These are phyloP conservation scores for Didymosphaeria variabile DNA, from an alignment of 2,329 filamentous ascomycete genomes.

Conservation along the genomic window DNA sequence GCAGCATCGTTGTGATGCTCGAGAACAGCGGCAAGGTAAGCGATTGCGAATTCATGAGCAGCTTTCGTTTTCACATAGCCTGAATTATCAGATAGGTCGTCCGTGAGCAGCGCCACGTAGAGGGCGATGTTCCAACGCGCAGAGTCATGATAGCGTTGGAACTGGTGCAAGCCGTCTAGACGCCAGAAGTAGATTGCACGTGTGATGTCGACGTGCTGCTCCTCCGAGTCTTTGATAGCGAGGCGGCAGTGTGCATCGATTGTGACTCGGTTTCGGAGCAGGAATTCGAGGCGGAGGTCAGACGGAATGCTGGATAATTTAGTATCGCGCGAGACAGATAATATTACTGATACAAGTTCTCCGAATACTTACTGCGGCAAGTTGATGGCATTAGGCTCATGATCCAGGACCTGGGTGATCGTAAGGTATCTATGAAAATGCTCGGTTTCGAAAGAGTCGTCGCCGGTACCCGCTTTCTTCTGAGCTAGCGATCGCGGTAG, in stretches of 20 bases:
- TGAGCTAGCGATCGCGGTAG: background rate
- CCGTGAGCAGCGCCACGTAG: slow-evolving; percentile 28
- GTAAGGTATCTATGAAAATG: slow-evolving; percentile 21
- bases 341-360: background rate
- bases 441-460: background rate
- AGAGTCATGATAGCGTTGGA: slow-evolving; percentile 34
- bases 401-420: slow-evolving; percentile 22
- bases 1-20: slow-evolving; percentile 31
- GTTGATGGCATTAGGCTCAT: slow-evolving; percentile 13
- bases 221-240: slow-evolving; percentile 23
- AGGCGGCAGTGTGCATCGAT: slow-evolving; percentile 15
- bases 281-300: slow-evolving; percentile 32
- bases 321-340: background rate
- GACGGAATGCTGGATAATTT: slow-evolving; percentile 23
- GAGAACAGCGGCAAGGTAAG: slow-evolving; percentile 31
- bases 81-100: background rate
- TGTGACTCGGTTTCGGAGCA: slow-evolving; percentile 26
- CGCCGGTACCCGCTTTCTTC: too few species aligned
- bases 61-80: background rate
- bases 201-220: slow-evolving; percentile 24
- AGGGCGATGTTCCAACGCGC: slow-evolving; percentile 35
- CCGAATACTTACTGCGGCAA: slow-evolving; percentile 18
- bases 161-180: slow-evolving; percentile 27
- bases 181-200: slow-evolving; percentile 37
- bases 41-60: slow-evolving; percentile 23